These are phyloP conservation scores for Trypanosomatidae sp. DNA, from an alignment of 208 protist genomes.

Conservation along the genomic window DNA sequence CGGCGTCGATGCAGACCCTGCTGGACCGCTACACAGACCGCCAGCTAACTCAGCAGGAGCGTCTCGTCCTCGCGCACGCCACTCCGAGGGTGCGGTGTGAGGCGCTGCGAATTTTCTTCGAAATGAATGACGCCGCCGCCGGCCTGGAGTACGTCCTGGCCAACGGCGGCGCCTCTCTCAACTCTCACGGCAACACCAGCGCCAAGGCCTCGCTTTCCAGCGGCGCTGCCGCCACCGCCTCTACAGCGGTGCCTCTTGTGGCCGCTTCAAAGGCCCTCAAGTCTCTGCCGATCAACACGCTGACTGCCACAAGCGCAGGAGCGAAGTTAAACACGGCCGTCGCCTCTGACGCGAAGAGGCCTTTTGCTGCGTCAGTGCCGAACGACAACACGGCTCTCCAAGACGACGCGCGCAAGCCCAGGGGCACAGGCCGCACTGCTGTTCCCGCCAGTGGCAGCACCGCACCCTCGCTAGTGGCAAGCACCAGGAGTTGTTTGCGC, in stretches of 20 bases:
- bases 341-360: not conserved
- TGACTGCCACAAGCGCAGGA: not conserved
- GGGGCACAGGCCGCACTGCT: not conserved
- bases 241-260: not conserved
- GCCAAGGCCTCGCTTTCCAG: conserved; percentile 4
- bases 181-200: conserved; percentile 9
- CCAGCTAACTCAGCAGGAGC: conserved; percentile 34
- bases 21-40: conserved; percentile 38
- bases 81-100: conserved; percentile 49
- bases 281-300: conserved; percentile 7
- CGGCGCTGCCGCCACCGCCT: not conserved
- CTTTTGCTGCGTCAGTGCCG: not conserved
- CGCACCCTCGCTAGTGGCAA: not conserved
- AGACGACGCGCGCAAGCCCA: not conserved
- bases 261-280: not conserved
- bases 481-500: conserved; percentile 8
- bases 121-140: conserved; percentile 38
- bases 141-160: conserved; percentile 48
- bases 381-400: not conserved
- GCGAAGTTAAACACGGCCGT: not conserved
- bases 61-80: conserved; percentile 23
- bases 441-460: not conserved
- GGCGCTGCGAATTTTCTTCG: conserved; percentile 63
- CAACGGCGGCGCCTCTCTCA: not conserved
- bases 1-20: conserved; percentile 63